Percentiles rank a stretch among this genome's conserved stretches.
Evolutionary conservation across 495 filamentous ascomycete species (phyloP).

Genomic region (Penicillium paxilli): DNA sequence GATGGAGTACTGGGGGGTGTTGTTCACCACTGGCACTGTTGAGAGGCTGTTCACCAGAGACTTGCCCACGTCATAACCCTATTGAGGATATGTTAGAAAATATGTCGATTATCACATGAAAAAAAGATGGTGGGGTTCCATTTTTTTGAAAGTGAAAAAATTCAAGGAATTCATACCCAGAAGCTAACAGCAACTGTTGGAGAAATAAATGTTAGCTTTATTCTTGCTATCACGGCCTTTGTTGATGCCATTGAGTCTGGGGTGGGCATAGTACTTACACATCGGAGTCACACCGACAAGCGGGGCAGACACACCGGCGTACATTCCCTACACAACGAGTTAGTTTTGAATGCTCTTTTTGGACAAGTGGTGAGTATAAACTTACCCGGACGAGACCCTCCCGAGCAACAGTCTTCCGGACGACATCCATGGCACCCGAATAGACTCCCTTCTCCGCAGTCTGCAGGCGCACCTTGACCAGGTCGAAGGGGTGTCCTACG

Average conservation of each 20-base stretch:
- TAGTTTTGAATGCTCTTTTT: neutral
- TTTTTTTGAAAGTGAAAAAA: neutral
- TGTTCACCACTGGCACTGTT: constrained; percentile 60
- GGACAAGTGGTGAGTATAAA: neutral
- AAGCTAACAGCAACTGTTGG: constrained; percentile 90
- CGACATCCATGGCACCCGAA: constrained; percentile 86
- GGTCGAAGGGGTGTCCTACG: constrained; percentile 93
- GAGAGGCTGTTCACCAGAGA: constrained; percentile 70
- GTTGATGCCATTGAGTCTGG: neutral
- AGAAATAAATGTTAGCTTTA: constrained; percentile 7
- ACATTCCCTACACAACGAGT: constrained; percentile 68
- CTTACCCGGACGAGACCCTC: constrained; percentile 74
- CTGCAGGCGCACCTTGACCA: constrained; percentile 96
- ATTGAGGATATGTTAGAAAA: constrained; percentile 17
- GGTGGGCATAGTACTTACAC: constrained; percentile 67
- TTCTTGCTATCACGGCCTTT: neutral
- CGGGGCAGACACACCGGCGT: constrained; percentile 95
- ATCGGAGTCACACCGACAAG: constrained; percentile 95
- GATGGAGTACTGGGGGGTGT: constrained; percentile 67
- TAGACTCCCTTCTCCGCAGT: constrained; percentile 95
- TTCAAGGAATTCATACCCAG: constrained; percentile 53
- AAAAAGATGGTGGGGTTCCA: neutral
- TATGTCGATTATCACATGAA: neutral
- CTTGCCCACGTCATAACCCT: constrained; percentile 96
- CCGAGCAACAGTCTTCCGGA: constrained; percentile 78